These are phyloP conservation scores for Aspergillus cavernicola DNA, from an alignment of 495 filamentous ascomycete species.

Conservation along the genomic window DNA sequence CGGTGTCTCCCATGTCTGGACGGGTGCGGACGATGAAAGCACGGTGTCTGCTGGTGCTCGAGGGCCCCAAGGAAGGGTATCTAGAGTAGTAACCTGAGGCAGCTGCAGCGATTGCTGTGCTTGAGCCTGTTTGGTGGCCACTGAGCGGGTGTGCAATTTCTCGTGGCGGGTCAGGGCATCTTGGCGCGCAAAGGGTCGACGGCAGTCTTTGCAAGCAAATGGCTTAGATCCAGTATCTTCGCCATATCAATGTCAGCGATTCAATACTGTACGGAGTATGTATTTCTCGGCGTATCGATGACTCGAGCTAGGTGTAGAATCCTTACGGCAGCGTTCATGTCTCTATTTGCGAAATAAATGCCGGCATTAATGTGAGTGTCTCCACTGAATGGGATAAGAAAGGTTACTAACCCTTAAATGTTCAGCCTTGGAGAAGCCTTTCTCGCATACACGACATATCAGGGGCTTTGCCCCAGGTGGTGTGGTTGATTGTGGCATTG, in stretches of 20 bases:
- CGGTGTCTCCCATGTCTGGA: conserved; percentile 26
- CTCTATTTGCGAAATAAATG: conserved; percentile 25
- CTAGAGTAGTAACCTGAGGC: conserved; percentile 20
- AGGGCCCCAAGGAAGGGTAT: conserved; percentile 26
- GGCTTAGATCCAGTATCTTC: conserved; percentile 48
- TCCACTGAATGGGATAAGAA: conserved; percentile 14
- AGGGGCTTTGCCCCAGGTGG: conserved; percentile 28
- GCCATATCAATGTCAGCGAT: conserved; percentile 16
- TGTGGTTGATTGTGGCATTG: conserved; percentile 16
- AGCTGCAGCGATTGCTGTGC: conserved; percentile 16
- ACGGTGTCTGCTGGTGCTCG: conserved; percentile 22
- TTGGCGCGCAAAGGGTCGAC: conserved; percentile 43
- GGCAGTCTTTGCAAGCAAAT: conserved; percentile 41
- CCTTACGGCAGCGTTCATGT: conserved; percentile 49
- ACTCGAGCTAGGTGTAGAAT: not conserved
- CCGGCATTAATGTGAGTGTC: conserved; percentile 20
- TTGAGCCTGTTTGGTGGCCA: conserved; percentile 23
- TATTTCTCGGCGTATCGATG: not conserved
- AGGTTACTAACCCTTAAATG: conserved; percentile 37
- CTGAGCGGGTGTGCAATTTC: conserved; percentile 39
- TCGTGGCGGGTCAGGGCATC: conserved; percentile 48
- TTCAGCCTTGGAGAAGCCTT: conserved; percentile 44
- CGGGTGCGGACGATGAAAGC: conserved; percentile 23
- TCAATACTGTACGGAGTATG: not conserved
- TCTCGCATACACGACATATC: conserved; percentile 41